phyloP scores from a whole-genome alignment of 768 basidiomycete genomes.

The Pleurotus tuber-regium region DNA sequence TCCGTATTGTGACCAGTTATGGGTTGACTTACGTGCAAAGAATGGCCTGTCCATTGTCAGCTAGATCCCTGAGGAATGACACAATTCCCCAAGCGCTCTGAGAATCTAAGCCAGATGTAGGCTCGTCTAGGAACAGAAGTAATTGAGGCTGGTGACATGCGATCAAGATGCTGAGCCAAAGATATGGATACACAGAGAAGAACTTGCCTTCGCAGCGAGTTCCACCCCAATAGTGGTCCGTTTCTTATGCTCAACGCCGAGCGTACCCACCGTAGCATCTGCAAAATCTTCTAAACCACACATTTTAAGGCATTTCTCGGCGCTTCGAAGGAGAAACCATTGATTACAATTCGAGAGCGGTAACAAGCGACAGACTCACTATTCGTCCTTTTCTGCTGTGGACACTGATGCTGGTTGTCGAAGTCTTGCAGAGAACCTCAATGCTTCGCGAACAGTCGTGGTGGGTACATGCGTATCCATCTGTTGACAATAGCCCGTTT shows the following conservation, averaged over 20 bases:
- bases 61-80: conserved; percentile 69
- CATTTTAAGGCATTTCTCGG: conserved; percentile 50
- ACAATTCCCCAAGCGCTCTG: conserved; percentile 86
- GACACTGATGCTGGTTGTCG: conserved; percentile 71
- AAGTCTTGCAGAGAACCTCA: conserved; percentile 74
- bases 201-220: conserved; percentile 65
- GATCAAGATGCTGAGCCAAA: not conserved
- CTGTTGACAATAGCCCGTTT: conserved; percentile 86
- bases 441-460: conserved; percentile 76
- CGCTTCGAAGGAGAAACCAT: conserved; percentile 24
- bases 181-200: conserved; percentile 13
- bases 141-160: conserved; percentile 57
- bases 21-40: conserved; percentile 65
- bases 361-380: conserved; percentile 42
- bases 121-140: conserved; percentile 85
- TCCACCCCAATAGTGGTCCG: conserved; percentile 73
- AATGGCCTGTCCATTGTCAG: conserved; percentile 81
- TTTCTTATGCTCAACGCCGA: conserved; percentile 59
- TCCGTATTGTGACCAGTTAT: not conserved
- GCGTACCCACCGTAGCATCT: conserved; percentile 55
- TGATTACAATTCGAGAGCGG: not conserved
- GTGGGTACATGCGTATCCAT: conserved; percentile 79
- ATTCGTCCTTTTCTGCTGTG: conserved; percentile 69
- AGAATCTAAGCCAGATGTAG: conserved; percentile 86
- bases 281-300: conserved; percentile 61